Conservation (phyloP, 148 eudicot species). For the Camellia sinensis region DNA sequence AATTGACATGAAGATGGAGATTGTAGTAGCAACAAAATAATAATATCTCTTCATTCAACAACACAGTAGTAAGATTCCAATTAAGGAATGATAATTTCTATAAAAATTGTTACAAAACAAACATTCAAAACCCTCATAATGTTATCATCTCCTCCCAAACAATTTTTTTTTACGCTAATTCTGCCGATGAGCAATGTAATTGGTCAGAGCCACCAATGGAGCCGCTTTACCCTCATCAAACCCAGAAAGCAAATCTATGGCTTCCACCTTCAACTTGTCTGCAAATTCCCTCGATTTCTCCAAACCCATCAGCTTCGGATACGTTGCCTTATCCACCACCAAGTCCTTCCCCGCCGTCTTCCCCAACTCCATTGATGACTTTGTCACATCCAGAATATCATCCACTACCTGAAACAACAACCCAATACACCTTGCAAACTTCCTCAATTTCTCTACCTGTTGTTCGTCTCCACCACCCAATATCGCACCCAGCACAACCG, state of each 20-base stretch:
- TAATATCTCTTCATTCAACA: too few species aligned
- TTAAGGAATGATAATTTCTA: too few species aligned
- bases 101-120: too few species aligned
- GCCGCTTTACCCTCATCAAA: slow-evolving; percentile 33
- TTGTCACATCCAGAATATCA: slow-evolving; percentile 41
- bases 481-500: slow-evolving; percentile 36
- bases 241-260: slow-evolving; percentile 27
- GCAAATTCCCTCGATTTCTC: slow-evolving; percentile 39
- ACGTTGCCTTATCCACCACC: slow-evolving; percentile 32
- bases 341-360: slow-evolving; percentile 45
- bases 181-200: slow-evolving; percentile 42
- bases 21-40: too few species aligned
- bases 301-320: slow-evolving; percentile 36
- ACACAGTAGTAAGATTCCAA: too few species aligned
- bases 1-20: too few species aligned
- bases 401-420: slow-evolving; percentile 47
- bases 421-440: slow-evolving; percentile 38
- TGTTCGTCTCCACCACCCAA: slow-evolving; percentile 31
- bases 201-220: slow-evolving; percentile 37
- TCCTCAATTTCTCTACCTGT: slow-evolving; percentile 34
- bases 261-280: slow-evolving; percentile 32
- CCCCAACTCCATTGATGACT: slow-evolving; percentile 36
- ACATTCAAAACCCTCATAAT: too few species aligned
- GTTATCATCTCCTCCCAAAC: too few species aligned
- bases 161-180: slow-evolving; percentile 11